phyloP scores from a whole-genome alignment of 2,329 filamentous ascomycete genomes.

The Grosmannia huntii region DNA sequence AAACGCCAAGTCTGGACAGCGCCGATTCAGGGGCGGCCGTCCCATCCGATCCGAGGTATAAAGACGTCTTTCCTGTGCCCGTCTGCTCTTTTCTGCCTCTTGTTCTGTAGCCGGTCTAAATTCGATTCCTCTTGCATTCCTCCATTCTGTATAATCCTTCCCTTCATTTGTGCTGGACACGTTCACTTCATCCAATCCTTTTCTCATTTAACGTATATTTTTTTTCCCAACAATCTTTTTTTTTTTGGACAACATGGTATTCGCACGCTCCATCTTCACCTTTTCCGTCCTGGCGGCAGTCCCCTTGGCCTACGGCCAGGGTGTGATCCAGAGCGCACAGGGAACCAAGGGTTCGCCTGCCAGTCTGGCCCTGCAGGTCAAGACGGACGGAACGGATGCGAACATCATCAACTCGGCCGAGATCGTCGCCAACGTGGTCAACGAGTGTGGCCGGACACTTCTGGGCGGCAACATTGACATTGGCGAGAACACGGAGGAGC shows the following conservation, averaged over 20 bases:
- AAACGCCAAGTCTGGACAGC: neutral
- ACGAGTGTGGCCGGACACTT: constrained; percentile 48
- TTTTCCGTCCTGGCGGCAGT: constrained; percentile 4
- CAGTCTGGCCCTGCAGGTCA: constrained; percentile 28
- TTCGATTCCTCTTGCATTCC: neutral
- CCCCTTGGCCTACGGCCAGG: constrained; percentile 4
- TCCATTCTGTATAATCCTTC: neutral
- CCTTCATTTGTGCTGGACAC: neutral
- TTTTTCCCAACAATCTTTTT: neutral
- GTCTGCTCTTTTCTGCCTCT: neutral
- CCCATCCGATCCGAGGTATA: neutral
- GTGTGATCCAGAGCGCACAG: constrained; percentile 6
- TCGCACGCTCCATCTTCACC: constrained; percentile 1
- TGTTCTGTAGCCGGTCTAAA: neutral
- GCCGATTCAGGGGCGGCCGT: neutral
- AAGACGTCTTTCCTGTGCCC: neutral
- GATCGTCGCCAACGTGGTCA: constrained; percentile 36
- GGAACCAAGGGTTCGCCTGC: constrained; percentile 1
- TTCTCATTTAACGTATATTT: neutral
- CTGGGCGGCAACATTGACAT: constrained; percentile 49
- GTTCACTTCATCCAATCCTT: neutral
- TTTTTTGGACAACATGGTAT: neutral
- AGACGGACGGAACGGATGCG: constrained; percentile 39
- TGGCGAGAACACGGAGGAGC: constrained; percentile 40
- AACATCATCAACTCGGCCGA: constrained; percentile 46